Evolutionary conservation across 2,329 filamentous ascomycete species (phyloP), one percentile per base, ranked within the genome.

Genomic region (Calonectria hongkongensis): DNA sequence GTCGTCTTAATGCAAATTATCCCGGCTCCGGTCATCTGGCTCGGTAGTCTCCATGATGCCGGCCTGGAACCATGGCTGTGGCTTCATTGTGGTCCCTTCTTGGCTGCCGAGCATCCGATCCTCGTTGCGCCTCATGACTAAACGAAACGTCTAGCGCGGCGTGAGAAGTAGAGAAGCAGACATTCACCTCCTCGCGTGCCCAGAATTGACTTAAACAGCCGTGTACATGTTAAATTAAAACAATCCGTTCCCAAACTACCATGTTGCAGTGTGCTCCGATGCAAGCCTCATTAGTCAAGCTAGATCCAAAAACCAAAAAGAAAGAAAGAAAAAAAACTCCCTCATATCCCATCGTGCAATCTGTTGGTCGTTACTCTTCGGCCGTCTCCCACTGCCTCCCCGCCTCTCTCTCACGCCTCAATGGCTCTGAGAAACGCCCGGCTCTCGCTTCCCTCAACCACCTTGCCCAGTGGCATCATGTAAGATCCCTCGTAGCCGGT

Each of bases 361-460:
- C 33, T 41, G 54, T 27, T 60, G 36, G 54, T 41, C 54, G 41
- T 60, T 60, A 28, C 21, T 41, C 28, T 41, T 45, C 39, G 25
- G 25, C 7, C 54, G 7, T 47, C 6, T 8, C 39, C 13, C 16
- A 33, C 21, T 27, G 21, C 45, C 45, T 60, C 45, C 41, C 50
- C 30, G 30, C 63, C 47, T 41, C 33, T 18, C 33, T 48, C 13
- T 72, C 56, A 74, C 21, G 65, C 83, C 56, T 78, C 79, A 65
- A 91, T 82, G 10, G 87, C 88, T 71, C 78, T 85, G 77, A 87
- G 73, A 78, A 92, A 93, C 0, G 87, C 86, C 51, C 81, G 80
- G 70, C 87, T 89, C 82, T 92, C 90, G 68, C 84, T 86, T 0
- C 90, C 90, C 71, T 92, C 86, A 0, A 84, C 83, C 18, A 92